A percentile compares a stretch with the other conserved stretches of the same genome.
These are phyloP conservation scores for Chaetoceros muelleri DNA, from an alignment of 108 stramenopile genomes.

Conservation along the genomic window DNA sequence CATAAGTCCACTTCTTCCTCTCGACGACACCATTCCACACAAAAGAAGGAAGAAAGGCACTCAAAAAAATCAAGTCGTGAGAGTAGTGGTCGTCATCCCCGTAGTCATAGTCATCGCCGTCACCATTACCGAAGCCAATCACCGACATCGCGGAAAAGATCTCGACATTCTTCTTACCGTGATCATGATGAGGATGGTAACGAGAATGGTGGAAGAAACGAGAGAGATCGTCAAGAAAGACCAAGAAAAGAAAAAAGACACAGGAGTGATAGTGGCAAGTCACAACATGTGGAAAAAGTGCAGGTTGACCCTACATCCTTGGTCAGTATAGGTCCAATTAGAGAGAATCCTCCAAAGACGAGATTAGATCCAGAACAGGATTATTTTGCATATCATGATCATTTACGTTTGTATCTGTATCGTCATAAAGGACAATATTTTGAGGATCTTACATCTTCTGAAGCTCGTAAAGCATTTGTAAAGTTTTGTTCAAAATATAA, in stretches of 20 bases:
- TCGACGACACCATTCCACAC: no score
- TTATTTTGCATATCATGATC: slow-evolving; percentile 66
- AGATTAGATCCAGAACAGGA: slow-evolving; percentile 51
- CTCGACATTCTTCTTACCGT: no score
- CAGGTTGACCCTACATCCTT: neutral
- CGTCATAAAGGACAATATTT: slow-evolving; percentile 54
- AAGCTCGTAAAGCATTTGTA: slow-evolving; percentile 44
- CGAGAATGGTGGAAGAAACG: neutral
- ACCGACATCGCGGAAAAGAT: no score
- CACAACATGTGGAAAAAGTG: neutral
- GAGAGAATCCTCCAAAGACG: slow-evolving; percentile 19
- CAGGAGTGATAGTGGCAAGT: no score
- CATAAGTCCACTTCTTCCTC: no score
- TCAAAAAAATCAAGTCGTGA: no score
- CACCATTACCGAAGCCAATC: no score
- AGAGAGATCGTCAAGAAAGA: no score
- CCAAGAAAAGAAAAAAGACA: no score
- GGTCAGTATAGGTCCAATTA: neutral
- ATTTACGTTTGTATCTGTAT: slow-evolving; percentile 68
- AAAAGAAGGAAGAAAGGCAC: no score
- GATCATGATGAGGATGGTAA: neutral
- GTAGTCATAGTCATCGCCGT: no score
- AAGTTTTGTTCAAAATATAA: slow-evolving; percentile 58
- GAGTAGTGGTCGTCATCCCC: no score
- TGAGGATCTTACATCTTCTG: slow-evolving; percentile 50